Base-by-base conservation (phyloP, 2,329 filamentous ascomycete genomes). In the Beauveria bassiana region DNA sequence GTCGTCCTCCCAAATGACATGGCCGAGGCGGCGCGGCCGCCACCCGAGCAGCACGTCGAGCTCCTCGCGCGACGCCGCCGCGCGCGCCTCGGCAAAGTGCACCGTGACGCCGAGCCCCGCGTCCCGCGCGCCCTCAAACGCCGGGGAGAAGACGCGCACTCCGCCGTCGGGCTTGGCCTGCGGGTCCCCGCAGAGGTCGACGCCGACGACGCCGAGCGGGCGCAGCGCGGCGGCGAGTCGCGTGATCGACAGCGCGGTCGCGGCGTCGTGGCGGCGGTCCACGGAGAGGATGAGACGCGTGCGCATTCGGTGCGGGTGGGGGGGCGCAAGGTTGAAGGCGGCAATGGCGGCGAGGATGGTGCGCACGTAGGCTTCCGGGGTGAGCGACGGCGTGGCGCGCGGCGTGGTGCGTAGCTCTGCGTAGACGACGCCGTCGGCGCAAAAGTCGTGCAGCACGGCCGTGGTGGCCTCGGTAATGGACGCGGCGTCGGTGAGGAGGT, bases 341-440 rank as follows among this genome's bases (percentile, higher is more conserved):
- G 75, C 70, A 34, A 93, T 86, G n/a, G 83, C 79, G n/a, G 76
- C 72, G 9, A 92, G 78, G n/a, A 95, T 79, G 6, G 82, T 82
- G 40, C 76, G 67, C 38, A 93, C 79, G 72, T 95, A 93, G 59
- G 78, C 76, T 4, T 81, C 80, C 64, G 86, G 85, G 26, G 85
- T 82, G 45, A 90, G 75, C 0, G 73, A 70, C 3, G 80, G 77
- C 40, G 87, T 83, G 2, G 81, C 79, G 59, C 91, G 84, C 1
- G 91, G 91, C 1, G 90, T 95, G 0, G 90, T 93, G 49, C 91
- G 85, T 26, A 95, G 81, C 71, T 96, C 91, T 14, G 93, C 80
- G 70, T 95, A 93, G 61, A 83, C 79, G 18, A 93, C 86, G 42
- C 89, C 88, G 69, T 95, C 90, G 28, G 73, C 71, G 56, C 82